A percentile compares a stretch with the other conserved stretches of the same genome.
Conservation (phyloP, 441 rosid species). For the Populus hybrid region DNA sequence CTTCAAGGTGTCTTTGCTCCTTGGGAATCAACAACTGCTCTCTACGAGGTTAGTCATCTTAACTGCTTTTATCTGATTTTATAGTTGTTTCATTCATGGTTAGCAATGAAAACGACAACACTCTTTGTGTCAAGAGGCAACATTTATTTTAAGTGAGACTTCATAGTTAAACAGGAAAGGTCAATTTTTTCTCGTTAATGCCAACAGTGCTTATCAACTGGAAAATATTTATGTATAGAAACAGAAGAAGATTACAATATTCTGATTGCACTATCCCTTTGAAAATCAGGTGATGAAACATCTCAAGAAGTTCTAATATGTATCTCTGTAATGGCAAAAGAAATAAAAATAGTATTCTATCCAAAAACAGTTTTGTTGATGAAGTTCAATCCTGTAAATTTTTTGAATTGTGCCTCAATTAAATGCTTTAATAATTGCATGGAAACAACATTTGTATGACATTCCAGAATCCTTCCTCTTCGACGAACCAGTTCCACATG, state of each 20-base stretch:
- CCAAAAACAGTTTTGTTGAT: background rate
- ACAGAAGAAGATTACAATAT: background rate
- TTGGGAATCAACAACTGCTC: slow-evolving; percentile 74
- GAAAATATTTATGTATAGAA: background rate
- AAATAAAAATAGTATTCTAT: background rate
- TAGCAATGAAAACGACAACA: background rate
- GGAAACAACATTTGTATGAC: background rate
- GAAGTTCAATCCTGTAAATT: background rate
- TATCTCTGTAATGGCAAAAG: background rate
- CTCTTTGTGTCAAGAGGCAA: background rate
- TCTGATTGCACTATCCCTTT: background rate
- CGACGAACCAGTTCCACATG: background rate
- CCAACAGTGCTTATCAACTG: background rate
- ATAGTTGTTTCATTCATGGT: background rate
- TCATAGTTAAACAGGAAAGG: background rate
- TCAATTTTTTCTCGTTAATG: background rate
- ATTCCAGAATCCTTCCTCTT: background rate
- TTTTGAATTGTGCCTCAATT: background rate
- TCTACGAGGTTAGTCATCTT: slow-evolving; percentile 57
- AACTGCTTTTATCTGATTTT: background rate
- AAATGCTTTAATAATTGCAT: background rate
- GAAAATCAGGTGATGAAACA: background rate
- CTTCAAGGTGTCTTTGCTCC: slow-evolving; percentile 89
- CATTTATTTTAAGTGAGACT: background rate
- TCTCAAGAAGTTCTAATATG: background rate